A percentile compares a stretch with the other conserved stretches of the same genome.
phyloP scores from a whole-genome alignment of 176 grass and related monocot species.

The Carex myosuroides region DNA sequence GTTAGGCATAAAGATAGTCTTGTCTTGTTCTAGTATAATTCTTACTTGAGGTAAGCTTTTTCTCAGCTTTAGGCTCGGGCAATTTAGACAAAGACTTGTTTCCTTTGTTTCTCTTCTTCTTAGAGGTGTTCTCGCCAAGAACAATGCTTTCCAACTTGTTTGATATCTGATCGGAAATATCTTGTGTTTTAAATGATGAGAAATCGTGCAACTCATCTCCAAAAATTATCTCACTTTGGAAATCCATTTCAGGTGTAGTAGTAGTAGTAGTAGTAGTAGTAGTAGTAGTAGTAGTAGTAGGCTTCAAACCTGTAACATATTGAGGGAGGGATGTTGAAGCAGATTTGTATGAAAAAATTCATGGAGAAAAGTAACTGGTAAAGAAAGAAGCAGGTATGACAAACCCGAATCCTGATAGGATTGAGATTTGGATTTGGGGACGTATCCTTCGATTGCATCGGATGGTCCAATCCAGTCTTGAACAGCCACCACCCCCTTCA shows the following conservation, averaged over 20 bases:
- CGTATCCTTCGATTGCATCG: slow-evolving; percentile 70
- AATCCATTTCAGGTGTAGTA: slow-evolving; percentile 23
- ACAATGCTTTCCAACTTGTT: slow-evolving; percentile 36
- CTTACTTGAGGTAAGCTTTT: slow-evolving; percentile 18
- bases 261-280: slow-evolving; percentile 25
- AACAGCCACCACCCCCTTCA: slow-evolving; percentile 37
- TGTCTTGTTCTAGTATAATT: background rate
- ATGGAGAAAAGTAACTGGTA: too few species aligned
- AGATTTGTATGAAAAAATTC: too few species aligned
- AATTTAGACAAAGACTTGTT: slow-evolving; percentile 33
- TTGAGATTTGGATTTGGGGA: slow-evolving; percentile 37
- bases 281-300: slow-evolving; percentile 27
- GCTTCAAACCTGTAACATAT: slow-evolving; percentile 32
- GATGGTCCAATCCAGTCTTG: slow-evolving; percentile 69
- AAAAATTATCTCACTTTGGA: slow-evolving; percentile 18
- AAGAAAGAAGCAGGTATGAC: too few species aligned
- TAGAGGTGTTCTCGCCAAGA: slow-evolving; percentile 36
- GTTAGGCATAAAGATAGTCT: background rate
- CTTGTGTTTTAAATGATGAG: slow-evolving; percentile 26
- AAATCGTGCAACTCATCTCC: slow-evolving; percentile 17
- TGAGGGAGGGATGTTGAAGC: background rate
- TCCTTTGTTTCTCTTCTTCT: slow-evolving; percentile 37
- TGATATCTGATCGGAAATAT: slow-evolving; percentile 50
- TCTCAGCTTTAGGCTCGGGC: slow-evolving; percentile 36
- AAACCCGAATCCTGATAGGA: slow-evolving; percentile 14